Percentiles rank a stretch among this genome's conserved stretches.
phyloP scores from a whole-genome alignment of 2,329 filamentous ascomycete species.

The Xylariaceae sp. region DNA sequence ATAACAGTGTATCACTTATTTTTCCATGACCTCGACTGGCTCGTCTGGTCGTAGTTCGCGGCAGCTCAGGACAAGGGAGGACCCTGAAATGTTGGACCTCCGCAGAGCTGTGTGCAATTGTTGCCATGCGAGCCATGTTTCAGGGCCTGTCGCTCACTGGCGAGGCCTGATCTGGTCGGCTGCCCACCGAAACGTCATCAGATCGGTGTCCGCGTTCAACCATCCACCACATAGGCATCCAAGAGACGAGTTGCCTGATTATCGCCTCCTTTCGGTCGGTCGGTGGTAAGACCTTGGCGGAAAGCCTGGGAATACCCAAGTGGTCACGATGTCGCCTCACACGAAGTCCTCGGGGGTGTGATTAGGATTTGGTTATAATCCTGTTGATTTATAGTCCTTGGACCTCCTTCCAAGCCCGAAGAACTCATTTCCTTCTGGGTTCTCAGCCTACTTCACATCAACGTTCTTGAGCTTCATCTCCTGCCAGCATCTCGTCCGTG shows the following conservation, averaged over 20 bases:
- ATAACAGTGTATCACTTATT: no score
- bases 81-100: constrained; percentile 8
- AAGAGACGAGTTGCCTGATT: neutral
- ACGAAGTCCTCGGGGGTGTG: constrained; percentile 10
- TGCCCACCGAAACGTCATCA: constrained; percentile 19
- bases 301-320: constrained; percentile 1
- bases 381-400: no score
- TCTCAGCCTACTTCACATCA: no score
- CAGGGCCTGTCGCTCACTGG: constrained; percentile 1
- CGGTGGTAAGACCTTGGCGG: constrained; percentile 1
- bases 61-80: constrained; percentile 3
- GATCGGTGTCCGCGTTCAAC: constrained; percentile 11
- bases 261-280: neutral
- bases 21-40: no score
- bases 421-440: no score
- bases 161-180: constrained; percentile 14
- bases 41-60: no score
- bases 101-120: neutral
- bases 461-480: no score
- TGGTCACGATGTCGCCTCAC: constrained; percentile 20
- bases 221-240: neutral
- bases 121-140: no score
- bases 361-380: neutral
- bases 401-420: no score
- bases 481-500: neutral